These are phyloP conservation scores for Blastocystis sp. DNA, from an alignment of 352 stramenopile genomes.

Conservation along the genomic window DNA sequence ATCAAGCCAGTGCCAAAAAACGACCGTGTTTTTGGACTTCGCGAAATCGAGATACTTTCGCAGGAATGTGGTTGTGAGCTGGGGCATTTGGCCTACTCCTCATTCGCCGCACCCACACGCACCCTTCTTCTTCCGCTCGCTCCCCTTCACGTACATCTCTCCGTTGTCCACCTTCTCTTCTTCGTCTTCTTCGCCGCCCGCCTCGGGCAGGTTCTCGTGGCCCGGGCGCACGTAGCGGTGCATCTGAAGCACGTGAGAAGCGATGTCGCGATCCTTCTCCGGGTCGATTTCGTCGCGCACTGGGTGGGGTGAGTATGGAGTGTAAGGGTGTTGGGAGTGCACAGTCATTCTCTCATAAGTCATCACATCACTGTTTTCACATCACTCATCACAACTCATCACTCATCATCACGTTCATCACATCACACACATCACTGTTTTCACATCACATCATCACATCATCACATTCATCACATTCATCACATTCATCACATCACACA, in stretches of 20 bases:
- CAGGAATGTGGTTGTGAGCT: slow-evolving; percentile 91
- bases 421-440: no score
- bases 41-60: slow-evolving; percentile 99
- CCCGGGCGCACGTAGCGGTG: slow-evolving; percentile 86
- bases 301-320: background rate
- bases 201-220: slow-evolving; percentile 82
- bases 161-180: slow-evolving; percentile 74
- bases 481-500: no score
- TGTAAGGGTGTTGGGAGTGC: no score
- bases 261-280: slow-evolving; percentile 86
- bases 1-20: slow-evolving; percentile 68
- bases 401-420: no score
- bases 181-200: slow-evolving; percentile 76
- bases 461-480: no score
- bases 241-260: slow-evolving; percentile 92
- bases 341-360: no score
- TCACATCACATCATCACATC: no score
- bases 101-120: slow-evolving; percentile 67
- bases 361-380: no score
- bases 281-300: slow-evolving; percentile 67
- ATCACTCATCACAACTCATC: no score
- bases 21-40: slow-evolving; percentile 78
- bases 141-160: slow-evolving; percentile 74
- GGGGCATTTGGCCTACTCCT: slow-evolving; percentile 72
- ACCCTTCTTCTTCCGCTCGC: background rate